Evolutionary conservation across 805 yeast species (phyloP).

Genomic region (Saccharomyces mikatae): DNA sequence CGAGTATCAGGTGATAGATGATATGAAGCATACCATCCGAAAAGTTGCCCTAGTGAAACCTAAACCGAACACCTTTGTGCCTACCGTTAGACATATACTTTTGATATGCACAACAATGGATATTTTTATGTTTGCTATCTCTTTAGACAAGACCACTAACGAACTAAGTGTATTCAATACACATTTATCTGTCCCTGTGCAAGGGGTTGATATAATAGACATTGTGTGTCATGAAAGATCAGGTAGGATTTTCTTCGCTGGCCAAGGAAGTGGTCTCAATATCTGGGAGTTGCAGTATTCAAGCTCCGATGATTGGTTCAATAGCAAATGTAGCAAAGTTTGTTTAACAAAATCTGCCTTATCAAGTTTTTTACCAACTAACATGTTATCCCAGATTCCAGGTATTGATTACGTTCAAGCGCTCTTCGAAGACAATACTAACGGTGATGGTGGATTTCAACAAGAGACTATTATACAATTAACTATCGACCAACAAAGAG

Average conservation of each 20-base stretch:
- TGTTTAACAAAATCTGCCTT: constrained; percentile 68
- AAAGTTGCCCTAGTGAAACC: constrained; percentile 77
- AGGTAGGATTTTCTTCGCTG: constrained; percentile 77
- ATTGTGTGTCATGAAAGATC: constrained; percentile 53
- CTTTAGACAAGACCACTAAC: constrained; percentile 37
- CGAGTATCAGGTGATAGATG: constrained; percentile 76
- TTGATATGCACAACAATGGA: constrained; percentile 75
- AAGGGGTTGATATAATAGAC: constrained; percentile 64
- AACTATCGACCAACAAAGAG: constrained; percentile 69
- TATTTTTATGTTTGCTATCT: constrained; percentile 67
- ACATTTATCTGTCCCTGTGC: constrained; percentile 68
- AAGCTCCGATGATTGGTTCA: constrained; percentile 78
- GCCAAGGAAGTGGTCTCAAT: constrained; percentile 67
- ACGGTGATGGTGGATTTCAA: constrained; percentile 14
- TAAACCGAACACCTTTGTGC: constrained; percentile 70
- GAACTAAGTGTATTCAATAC: constrained; percentile 71
- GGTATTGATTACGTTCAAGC: constrained; percentile 34
- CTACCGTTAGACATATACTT: constrained; percentile 62
- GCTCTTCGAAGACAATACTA: constrained; percentile 27
- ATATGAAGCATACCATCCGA: constrained; percentile 66
- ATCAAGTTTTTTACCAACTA: constrained; percentile 43
- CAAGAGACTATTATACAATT: constrained; percentile 59
- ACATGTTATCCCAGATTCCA: constrained; percentile 29
- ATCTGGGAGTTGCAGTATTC: constrained; percentile 85
- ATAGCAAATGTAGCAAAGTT: constrained; percentile 71